These are phyloP conservation scores for Sanghuangporus sanghuang DNA, from an alignment of 1,284 basidiomycete species.

Conservation along the genomic window DNA sequence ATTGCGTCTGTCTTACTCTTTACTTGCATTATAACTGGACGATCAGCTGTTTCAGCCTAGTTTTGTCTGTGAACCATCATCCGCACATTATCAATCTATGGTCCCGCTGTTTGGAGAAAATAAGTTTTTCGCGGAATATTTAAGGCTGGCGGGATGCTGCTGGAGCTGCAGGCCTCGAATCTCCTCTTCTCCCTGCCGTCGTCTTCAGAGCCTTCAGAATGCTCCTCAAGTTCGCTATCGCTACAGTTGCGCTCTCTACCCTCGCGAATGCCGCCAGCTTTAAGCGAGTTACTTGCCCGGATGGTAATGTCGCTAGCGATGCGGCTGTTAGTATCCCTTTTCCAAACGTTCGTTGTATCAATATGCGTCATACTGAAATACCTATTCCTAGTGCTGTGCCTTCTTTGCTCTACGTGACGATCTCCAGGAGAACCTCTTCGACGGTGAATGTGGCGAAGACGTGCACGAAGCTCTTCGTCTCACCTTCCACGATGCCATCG, in stretches of 20 bases:
- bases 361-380: neutral
- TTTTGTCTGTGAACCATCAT: neutral
- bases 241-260: constrained; percentile 7
- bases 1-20: neutral
- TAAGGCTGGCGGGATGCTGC: neutral
- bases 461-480: constrained; percentile 22
- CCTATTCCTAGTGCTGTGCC: constrained; percentile 17
- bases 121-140: neutral
- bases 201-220: neutral
- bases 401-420: constrained; percentile 23
- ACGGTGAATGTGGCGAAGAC: constrained; percentile 20
- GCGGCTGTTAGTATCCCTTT: constrained; percentile 9
- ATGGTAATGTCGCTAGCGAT: constrained; percentile 17
- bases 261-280: constrained; percentile 6
- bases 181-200: neutral
- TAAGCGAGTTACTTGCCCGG: constrained; percentile 20
- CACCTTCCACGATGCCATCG: constrained; percentile 25
- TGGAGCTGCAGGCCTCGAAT: neutral
- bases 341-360: neutral
- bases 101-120: neutral
- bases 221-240: constrained; percentile 13
- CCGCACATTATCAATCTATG: neutral
- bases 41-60: neutral
- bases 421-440: constrained; percentile 20
- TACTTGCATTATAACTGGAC: neutral